A percentile compares a stretch with the other conserved stretches of the same genome.
Evolutionary conservation across 805 yeast genomes (phyloP).

Genomic region (Ogataea pilisensis): DNA sequence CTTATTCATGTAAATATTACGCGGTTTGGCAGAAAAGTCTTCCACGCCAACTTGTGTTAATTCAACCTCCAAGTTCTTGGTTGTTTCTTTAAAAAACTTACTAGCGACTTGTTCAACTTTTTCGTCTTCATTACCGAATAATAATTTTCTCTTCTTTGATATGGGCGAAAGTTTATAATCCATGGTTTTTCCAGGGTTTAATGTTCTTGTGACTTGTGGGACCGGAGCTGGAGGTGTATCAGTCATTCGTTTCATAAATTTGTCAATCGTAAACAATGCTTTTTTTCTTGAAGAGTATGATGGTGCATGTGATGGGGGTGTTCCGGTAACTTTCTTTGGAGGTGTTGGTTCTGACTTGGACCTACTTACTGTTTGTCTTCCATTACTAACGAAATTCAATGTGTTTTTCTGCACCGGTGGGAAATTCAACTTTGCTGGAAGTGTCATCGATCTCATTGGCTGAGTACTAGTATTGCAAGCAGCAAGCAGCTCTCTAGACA

Average conservation of each 20-base stretch:
- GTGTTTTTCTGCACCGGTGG: background rate
- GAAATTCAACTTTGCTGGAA: background rate
- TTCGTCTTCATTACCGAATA: slow-evolving; percentile 14
- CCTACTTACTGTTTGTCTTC: slow-evolving; percentile 3
- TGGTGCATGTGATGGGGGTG: background rate
- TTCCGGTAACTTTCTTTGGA: background rate
- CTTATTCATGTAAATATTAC: background rate
- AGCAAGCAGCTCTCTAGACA: slow-evolving; percentile 44
- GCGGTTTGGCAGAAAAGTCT: too few relatives aligned
- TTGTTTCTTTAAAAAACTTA: slow-evolving; percentile 13
- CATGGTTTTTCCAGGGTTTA: background rate
- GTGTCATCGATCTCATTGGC: background rate
- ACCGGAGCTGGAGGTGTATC: background rate
- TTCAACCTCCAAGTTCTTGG: background rate
- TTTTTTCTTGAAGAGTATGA: slow-evolving; percentile 9
- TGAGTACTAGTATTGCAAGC: slow-evolving; percentile 11
- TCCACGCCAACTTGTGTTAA: too few relatives aligned
- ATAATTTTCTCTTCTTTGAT: slow-evolving; percentile 24
- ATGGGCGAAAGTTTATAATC: slow-evolving; percentile 17
- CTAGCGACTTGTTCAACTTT: slow-evolving; percentile 9
- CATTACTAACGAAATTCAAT: background rate
- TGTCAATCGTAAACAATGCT: slow-evolving; percentile 22
- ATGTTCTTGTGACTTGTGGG: slow-evolving; percentile 1
- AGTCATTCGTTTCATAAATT: slow-evolving; percentile 14
- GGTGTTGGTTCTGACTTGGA: slow-evolving; percentile 2